Conservation (phyloP, 192 early-diverging fungal species). For the Geranomyces variabilis region DNA sequence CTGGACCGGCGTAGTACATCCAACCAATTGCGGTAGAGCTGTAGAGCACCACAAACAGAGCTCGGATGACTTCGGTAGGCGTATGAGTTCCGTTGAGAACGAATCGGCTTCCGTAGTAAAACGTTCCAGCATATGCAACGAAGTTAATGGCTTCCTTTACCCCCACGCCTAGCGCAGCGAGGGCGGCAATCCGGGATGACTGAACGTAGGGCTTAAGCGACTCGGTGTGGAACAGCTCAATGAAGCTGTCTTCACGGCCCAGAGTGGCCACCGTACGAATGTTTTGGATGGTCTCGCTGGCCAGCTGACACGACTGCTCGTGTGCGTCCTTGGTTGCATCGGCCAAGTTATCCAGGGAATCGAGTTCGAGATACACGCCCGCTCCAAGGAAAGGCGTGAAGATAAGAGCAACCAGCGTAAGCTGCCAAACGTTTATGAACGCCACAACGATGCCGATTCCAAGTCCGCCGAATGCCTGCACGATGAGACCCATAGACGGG, state of each 20-base stretch:
- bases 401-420: constrained; percentile 17
- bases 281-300: constrained; percentile 22
- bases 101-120: constrained; percentile 77
- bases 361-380: constrained; percentile 12
- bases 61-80: constrained; percentile 58
- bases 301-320: constrained; percentile 17
- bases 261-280: constrained; percentile 28
- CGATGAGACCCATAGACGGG: constrained; percentile 7
- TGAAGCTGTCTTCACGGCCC: constrained; percentile 54
- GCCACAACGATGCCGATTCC: constrained; percentile 33
- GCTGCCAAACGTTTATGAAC: constrained; percentile 61
- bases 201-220: constrained; percentile 68
- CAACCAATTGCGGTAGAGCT: constrained; percentile 55
- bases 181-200: constrained; percentile 62
- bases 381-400: constrained; percentile 13
- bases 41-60: constrained; percentile 43
- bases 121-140: constrained; percentile 73
- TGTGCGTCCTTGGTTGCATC: constrained; percentile 26
- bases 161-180: constrained; percentile 71
- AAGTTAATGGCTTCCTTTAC: constrained; percentile 69
- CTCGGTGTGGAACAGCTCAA: constrained; percentile 61
- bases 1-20: too few relatives aligned
- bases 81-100: constrained; percentile 63
- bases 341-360: constrained; percentile 14
- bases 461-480: not conserved